Evolutionary conservation across 2,329 filamentous ascomycete species (phyloP).

Genomic region (Xylaria digitata): DNA sequence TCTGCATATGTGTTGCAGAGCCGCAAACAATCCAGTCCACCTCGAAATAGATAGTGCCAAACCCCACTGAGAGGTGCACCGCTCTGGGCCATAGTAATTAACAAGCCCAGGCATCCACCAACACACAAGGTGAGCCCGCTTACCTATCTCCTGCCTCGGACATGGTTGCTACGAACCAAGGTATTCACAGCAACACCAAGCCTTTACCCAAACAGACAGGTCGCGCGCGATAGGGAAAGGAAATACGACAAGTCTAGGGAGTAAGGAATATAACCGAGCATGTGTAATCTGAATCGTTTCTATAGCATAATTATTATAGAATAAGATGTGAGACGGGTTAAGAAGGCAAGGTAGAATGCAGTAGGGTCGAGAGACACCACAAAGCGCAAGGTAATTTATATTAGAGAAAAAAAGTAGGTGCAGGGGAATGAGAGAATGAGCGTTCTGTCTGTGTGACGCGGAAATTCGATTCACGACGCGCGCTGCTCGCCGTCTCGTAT

Average conservation of each 20-base stretch:
- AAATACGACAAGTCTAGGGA: constrained; percentile 4
- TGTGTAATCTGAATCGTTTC: constrained; percentile 1
- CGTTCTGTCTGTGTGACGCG: background rate
- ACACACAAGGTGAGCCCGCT: constrained; percentile 31
- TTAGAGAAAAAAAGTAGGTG: background rate
- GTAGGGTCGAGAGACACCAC: background rate
- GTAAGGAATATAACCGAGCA: constrained; percentile 6
- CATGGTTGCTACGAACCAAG: constrained; percentile 46
- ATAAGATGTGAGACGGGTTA: constrained; percentile 3
- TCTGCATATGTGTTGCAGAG: background rate
- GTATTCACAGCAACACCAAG: constrained; percentile 1
- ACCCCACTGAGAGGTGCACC: background rate
- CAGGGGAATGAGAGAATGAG: background rate
- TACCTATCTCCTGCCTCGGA: constrained; percentile 54
- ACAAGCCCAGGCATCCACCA: constrained; percentile 8
- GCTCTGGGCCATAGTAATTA: constrained; percentile 16
- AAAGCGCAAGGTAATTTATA: constrained; percentile 1
- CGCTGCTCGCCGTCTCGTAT: constrained; percentile 8
- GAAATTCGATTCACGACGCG: constrained; percentile 12
- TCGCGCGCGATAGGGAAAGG: background rate
- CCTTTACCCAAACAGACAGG: constrained; percentile 1
- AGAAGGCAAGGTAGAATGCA: constrained; percentile 7
- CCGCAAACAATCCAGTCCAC: background rate
- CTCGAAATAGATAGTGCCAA: background rate
- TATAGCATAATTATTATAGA: constrained; percentile 20